A percentile compares a stretch with the other conserved stretches of the same genome.
phyloP scores from a whole-genome alignment of 177 flowering plant species.

The Vitis hybrid region DNA sequence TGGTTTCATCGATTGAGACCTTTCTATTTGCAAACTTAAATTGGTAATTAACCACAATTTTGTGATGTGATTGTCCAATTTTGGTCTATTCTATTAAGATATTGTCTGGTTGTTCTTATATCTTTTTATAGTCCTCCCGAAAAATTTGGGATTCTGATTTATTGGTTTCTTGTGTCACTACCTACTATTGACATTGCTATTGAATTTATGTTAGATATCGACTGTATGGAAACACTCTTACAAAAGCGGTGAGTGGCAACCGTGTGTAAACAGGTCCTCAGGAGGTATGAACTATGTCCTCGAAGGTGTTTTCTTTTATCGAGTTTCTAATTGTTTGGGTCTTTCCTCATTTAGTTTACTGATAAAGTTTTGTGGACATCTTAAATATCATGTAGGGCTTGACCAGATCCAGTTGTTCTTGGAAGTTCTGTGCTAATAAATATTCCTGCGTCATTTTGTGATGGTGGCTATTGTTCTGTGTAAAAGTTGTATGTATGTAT shows the following conservation, averaged over 20 bases:
- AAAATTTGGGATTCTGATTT: neutral
- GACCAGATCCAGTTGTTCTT: neutral
- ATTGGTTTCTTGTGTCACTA: neutral
- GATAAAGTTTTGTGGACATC: neutral
- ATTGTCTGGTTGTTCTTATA: neutral
- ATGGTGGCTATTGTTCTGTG: neutral
- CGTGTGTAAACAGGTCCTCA: slow-evolving; percentile 64
- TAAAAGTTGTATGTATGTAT: neutral
- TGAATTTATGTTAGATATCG: slow-evolving; percentile 54
- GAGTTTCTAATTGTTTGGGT: neutral
- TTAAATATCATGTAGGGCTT: neutral
- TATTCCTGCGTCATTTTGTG: neutral
- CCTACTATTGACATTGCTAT: slow-evolving; percentile 12
- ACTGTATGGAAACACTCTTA: slow-evolving; percentile 80
- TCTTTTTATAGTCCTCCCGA: neutral
- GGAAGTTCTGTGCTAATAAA: neutral
- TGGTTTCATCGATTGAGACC: neutral
- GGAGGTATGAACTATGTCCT: slow-evolving; percentile 50
- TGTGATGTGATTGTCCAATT: neutral
- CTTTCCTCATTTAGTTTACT: neutral
- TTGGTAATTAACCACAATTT: neutral
- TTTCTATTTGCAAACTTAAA: neutral
- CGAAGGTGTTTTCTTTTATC: neutral
- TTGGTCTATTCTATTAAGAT: neutral
- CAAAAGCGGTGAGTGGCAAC: slow-evolving; percentile 82